Percentiles rank a stretch among this genome's conserved stretches.
Conservation (phyloP, 2,329 filamentous ascomycete species). For the Verticillium dahliae region DNA sequence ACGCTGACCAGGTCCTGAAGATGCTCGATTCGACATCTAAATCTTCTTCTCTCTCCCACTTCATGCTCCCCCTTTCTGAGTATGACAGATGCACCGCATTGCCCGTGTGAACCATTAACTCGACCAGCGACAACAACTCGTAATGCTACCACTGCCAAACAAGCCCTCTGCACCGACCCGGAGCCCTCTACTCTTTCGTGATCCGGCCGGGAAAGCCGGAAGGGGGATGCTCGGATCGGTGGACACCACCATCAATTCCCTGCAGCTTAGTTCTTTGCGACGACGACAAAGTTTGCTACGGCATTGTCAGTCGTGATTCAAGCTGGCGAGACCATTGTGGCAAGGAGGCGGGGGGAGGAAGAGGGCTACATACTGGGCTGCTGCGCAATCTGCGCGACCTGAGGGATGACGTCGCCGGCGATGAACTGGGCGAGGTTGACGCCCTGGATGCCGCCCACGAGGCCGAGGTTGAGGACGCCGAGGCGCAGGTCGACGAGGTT, state of each 20-base stretch:
- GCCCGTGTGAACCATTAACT: neutral
- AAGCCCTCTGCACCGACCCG: neutral
- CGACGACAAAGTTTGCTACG: neutral
- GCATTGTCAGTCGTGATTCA: neutral
- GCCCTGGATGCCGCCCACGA: slow-evolving; percentile 18
- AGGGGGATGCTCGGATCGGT: neutral
- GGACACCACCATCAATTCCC: neutral
- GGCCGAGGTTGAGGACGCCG: slow-evolving; percentile 20
- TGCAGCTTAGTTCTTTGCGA: neutral
- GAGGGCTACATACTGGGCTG: slow-evolving; percentile 11
- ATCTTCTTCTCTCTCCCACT: neutral
- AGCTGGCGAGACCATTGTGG: neutral
- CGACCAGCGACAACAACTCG: neutral
- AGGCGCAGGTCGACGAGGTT: slow-evolving; percentile 19
- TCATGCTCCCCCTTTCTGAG: neutral
- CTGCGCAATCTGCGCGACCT: slow-evolving; percentile 20
- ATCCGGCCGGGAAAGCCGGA: neutral
- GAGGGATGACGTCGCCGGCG: slow-evolving; percentile 16
- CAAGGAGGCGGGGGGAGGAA: neutral
- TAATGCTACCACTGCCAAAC: neutral
- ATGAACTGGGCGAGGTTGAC: slow-evolving; percentile 23
- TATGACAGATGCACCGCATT: neutral
- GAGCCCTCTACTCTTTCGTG: neutral
- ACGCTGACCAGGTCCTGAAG: neutral
- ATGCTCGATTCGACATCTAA: neutral